Conservation (phyloP, 1,139 yeast genomes). For the Pichia sp. region DNA sequence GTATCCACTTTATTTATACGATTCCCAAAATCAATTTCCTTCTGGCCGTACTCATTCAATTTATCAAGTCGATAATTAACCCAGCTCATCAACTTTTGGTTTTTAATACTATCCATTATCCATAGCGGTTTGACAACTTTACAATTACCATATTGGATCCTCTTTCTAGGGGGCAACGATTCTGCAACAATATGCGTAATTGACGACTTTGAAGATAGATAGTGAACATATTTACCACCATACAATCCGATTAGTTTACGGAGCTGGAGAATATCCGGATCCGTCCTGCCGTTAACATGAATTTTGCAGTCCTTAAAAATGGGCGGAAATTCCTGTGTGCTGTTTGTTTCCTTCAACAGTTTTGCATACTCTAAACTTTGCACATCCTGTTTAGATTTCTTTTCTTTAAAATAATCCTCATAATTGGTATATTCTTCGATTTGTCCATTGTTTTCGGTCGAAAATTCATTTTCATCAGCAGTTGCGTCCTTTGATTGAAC, state of each 20-base stretch:
- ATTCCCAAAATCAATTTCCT: slow-evolving; percentile 4
- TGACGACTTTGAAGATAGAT: slow-evolving; percentile 56
- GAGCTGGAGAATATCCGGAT: slow-evolving; percentile 64
- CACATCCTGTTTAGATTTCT: slow-evolving; percentile 57
- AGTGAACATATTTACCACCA: slow-evolving; percentile 75
- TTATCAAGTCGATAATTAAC: slow-evolving; percentile 43
- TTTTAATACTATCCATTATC: slow-evolving; percentile 59
- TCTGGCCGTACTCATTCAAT: slow-evolving; percentile 12
- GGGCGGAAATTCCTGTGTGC: slow-evolving; percentile 20
- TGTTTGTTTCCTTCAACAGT: slow-evolving; percentile 37
- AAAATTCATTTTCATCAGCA: no score
- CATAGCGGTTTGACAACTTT: slow-evolving; percentile 78
- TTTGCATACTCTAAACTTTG: slow-evolving; percentile 48
- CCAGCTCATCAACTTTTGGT: slow-evolving; percentile 55
- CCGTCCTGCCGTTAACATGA: slow-evolving; percentile 81
- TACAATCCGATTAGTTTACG: slow-evolving; percentile 63
- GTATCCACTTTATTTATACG: slow-evolving; percentile 1
- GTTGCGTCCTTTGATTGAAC: no score
- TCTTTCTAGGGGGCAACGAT: slow-evolving; percentile 68
- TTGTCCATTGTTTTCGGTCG: not conserved
- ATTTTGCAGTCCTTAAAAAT: slow-evolving; percentile 59
- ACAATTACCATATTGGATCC: slow-evolving; percentile 52
- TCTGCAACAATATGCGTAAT: slow-evolving; percentile 86
- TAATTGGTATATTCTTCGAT: slow-evolving; percentile 54
- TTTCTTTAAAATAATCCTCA: slow-evolving; percentile 58